Base-by-base conservation (phyloP, 2,329 filamentous ascomycete species). In the Exophiala dermatitidis region DNA sequence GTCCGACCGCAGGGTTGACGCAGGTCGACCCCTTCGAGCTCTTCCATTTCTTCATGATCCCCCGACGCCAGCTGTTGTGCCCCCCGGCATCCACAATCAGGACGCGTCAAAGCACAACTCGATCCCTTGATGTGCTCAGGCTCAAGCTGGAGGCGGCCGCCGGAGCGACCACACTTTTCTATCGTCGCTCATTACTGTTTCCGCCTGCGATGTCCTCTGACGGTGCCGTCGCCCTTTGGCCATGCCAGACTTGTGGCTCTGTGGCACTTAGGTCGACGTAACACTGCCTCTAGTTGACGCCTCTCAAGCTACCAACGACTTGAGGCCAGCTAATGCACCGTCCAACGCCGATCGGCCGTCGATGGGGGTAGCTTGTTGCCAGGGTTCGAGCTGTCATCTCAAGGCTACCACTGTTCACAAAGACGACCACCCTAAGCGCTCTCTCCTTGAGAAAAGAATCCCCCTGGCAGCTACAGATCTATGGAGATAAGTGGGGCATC, bases 1-100 rank as follows among this genome's bases (percentile, higher is more conserved):
- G 44, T 36, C 44, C 44, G 44, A 46, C 44, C 44, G 37, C 34
- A 46, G 44, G 44, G 44, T 3, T 46, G 44, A n/a, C 32, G 31
- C 31, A 34, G 44, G 10, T 28, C 4, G n/a, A 5, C 33, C 43
- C 44, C 33, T 42, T 52, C 29, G n/a, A 29, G 43, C 33, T 31
- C 44, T 40, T 30, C 38, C 12, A 7, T 29, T 26, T 12, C 44
- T 47, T 36, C 44, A 36, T 4, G 10, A 10, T 10, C 32, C 43
- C 44, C 44, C 44, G 44, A 32, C 44, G 44, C 44, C 44, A 47
- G 34, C 42, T 31, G 9, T 32, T 10, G 28, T 19, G 19, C 19
- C 19, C 19, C n/a, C 33, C 38, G 6, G 38, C 26, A 42, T 42
- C 38, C 19, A 19, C 19, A 19, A 19, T 19, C 19, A 19, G 19